Evolutionary conservation across 2,329 filamentous ascomycete genomes (phyloP).

Genomic region (Nothophoma quercina): DNA sequence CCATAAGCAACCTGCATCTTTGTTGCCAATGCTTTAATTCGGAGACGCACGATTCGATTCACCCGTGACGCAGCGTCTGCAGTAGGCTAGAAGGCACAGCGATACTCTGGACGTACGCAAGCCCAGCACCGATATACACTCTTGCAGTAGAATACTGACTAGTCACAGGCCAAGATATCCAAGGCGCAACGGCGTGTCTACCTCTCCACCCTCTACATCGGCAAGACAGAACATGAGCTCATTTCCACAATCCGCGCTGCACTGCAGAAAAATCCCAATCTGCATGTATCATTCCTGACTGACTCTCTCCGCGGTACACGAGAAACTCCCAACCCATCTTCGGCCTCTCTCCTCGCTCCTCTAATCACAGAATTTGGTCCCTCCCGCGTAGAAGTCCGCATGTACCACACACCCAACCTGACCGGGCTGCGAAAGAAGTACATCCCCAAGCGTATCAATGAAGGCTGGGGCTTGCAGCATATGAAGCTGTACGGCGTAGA

Average conservation of each 20-base stretch:
- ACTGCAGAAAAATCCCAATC: constrained; percentile 73
- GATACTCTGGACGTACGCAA: background rate
- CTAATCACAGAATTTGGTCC: constrained; percentile 84
- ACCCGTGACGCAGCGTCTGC: background rate
- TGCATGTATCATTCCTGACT: constrained; percentile 87
- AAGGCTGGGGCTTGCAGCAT: constrained; percentile 97
- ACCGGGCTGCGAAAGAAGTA: constrained; percentile 84
- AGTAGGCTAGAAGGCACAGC: background rate
- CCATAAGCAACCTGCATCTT: no score
- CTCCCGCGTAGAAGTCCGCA: constrained; percentile 86
- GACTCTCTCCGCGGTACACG: constrained; percentile 91
- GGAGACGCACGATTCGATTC: background rate
- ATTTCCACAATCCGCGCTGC: constrained; percentile 80
- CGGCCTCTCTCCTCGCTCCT: constrained; percentile 84
- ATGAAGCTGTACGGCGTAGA: constrained; percentile 99
- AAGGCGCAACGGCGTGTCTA: constrained; percentile 82
- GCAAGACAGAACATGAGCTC: constrained; percentile 89
- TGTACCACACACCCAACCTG: constrained; percentile 98
- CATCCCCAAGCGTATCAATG: constrained; percentile 90
- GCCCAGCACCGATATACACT: background rate
- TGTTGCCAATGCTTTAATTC: background rate
- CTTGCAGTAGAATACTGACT: constrained; percentile 23
- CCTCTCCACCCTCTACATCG: constrained; percentile 95
- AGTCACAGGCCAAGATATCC: constrained; percentile 70
- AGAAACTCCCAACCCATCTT: constrained; percentile 85